A percentile compares a stretch with the other conserved stretches of the same genome.
phyloP scores from a whole-genome alignment of 345 rosid genomes.

The Atalantia buxifolia region DNA sequence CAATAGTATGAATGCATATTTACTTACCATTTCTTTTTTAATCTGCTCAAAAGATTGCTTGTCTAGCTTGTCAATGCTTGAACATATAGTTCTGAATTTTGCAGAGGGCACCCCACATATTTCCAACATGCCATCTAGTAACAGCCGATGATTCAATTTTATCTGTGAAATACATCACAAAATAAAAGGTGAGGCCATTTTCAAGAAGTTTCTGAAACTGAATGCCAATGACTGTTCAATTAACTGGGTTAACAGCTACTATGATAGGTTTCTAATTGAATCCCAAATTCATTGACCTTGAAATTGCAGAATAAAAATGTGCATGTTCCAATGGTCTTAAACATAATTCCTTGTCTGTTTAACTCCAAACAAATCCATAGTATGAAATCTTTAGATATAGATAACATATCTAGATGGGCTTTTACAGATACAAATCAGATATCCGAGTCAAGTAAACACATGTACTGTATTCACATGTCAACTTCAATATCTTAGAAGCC shows the following conservation, averaged over 20 bases:
- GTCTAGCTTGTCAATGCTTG: slow-evolving; percentile 92
- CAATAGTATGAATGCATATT: background rate
- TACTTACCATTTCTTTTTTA: slow-evolving; percentile 80
- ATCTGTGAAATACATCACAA: slow-evolving; percentile 38
- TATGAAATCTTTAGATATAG: background rate
- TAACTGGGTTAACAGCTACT: background rate
- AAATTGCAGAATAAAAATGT: background rate
- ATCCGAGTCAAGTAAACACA: background rate
- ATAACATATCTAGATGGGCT: background rate
- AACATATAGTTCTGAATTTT: slow-evolving; percentile 91
- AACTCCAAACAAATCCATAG: background rate
- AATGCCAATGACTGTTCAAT: background rate
- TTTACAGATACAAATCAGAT: background rate
- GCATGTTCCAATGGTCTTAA: background rate
- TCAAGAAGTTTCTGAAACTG: background rate
- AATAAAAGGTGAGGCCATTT: background rate
- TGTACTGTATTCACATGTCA: background rate
- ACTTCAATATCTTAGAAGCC: background rate
- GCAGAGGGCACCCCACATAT: slow-evolving; percentile 92
- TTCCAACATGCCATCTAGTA: slow-evolving; percentile 93
- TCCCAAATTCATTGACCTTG: background rate
- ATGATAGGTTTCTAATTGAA: background rate
- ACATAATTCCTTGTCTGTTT: background rate
- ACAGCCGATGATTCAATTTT: slow-evolving; percentile 84
- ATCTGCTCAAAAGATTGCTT: slow-evolving; percentile 85